Conservation (phyloP, 148 eudicot genomes). For the Cornus florida region DNA sequence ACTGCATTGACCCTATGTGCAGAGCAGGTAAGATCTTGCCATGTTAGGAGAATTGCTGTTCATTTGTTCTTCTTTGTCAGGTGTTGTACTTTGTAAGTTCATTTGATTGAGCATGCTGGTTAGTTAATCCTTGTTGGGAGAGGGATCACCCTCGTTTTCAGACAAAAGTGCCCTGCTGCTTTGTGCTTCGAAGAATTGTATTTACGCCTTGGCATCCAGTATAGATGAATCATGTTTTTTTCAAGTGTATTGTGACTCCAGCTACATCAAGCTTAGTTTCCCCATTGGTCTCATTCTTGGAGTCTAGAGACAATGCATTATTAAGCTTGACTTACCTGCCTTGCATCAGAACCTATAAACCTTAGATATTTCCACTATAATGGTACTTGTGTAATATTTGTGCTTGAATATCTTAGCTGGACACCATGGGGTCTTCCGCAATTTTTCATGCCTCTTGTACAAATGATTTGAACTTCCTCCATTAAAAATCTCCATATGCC, state of each 20-base stretch:
- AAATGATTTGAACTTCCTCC: not conserved
- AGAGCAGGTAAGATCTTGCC: constrained; percentile 46
- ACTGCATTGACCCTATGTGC: constrained; percentile 64
- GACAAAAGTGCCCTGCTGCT: too few species aligned
- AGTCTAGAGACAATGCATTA: not conserved
- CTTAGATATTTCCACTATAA: not conserved
- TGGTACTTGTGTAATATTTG: not conserved
- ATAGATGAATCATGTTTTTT: not conserved
- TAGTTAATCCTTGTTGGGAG: too few species aligned
- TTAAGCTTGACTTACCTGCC: not conserved
- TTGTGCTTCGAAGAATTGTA: too few species aligned
- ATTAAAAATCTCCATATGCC: not conserved
- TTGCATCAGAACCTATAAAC: not conserved
- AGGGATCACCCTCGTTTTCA: too few species aligned
- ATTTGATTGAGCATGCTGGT: not conserved
- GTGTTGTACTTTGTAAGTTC: not conserved
- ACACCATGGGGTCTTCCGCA: not conserved
- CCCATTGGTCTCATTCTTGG: not conserved
- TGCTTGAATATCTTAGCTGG: not conserved
- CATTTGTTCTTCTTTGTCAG: not conserved
- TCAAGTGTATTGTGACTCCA: not conserved
- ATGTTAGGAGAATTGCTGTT: too few species aligned
- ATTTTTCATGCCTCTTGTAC: not conserved
- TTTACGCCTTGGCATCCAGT: not conserved
- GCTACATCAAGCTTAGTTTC: not conserved